Conservation (phyloP, 83 land plant genomes). For the Diphasiastrum complanatum region DNA sequence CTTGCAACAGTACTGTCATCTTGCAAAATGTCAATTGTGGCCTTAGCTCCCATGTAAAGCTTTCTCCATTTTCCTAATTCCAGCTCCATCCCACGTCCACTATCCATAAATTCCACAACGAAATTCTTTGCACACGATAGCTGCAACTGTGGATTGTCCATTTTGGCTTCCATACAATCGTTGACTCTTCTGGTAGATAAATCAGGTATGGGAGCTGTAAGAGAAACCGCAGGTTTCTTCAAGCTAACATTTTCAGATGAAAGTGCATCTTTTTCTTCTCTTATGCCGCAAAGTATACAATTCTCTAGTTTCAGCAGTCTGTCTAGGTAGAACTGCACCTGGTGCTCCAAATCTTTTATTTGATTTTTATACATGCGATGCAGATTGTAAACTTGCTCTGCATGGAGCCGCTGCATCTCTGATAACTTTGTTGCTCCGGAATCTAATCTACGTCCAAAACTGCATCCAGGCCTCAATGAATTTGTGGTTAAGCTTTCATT, state of each 20-base stretch:
- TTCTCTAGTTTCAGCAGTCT: too few species aligned
- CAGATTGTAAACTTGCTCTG: too few species aligned
- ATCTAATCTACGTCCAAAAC: too few species aligned
- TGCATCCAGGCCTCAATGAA: too few species aligned
- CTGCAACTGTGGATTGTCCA: neutral
- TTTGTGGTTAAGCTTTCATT: too few species aligned
- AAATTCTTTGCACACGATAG: conserved; percentile 6
- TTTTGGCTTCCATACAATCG: conserved; percentile 1
- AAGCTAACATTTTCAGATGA: neutral
- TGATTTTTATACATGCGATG: too few species aligned
- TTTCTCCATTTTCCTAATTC: conserved; percentile 18
- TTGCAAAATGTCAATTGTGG: neutral
- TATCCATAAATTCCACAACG: conserved; percentile 2
- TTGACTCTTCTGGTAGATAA: neutral
- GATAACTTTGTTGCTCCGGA: too few species aligned
- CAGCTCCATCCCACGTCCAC: conserved; percentile 9
- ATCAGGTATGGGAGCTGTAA: neutral
- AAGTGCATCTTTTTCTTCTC: too few species aligned
- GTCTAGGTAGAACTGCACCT: too few species aligned
- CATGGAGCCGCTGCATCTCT: too few species aligned
- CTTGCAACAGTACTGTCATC: neutral
- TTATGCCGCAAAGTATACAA: too few species aligned
- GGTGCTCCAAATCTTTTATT: too few species aligned
- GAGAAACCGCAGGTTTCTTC: neutral
- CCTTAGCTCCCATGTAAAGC: conserved; percentile 12